A percentile compares a stretch with the other conserved stretches of the same genome.
Conservation (phyloP, 2,329 filamentous ascomycete species). For the Diaporthe eres region DNA sequence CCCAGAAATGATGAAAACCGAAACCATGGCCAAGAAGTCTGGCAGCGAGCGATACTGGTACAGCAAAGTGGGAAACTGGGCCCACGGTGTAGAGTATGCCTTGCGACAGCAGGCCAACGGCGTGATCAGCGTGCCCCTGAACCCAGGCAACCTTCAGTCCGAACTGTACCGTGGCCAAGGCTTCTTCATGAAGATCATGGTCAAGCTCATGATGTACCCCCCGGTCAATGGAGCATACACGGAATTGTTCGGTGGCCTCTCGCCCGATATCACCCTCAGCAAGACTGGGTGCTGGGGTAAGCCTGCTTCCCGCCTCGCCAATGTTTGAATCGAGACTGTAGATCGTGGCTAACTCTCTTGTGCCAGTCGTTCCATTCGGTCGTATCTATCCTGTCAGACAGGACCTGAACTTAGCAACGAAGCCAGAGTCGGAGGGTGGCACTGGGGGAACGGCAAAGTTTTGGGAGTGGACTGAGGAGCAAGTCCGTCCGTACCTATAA, state of each 20-base stretch:
- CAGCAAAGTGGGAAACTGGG: conserved; percentile 47
- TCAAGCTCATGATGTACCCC: not conserved
- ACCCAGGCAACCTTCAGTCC: conserved; percentile 31
- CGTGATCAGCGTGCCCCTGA: conserved; percentile 45
- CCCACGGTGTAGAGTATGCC: conserved; percentile 45
- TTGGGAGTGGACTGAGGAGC: conserved; percentile 58
- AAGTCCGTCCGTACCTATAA: conserved; percentile 48
- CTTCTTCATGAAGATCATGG: not conserved
- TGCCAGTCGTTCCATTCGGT: conserved; percentile 55
- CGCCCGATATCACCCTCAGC: conserved; percentile 14
- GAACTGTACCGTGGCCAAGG: conserved; percentile 21
- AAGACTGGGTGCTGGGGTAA: conserved; percentile 23
- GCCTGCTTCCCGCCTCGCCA: not conserved
- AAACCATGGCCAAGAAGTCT: not conserved
- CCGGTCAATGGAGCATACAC: conserved; percentile 28
- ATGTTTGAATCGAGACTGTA: not conserved
- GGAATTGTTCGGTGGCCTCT: conserved; percentile 27
- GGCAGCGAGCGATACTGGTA: conserved; percentile 43
- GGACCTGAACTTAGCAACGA: conserved; percentile 48
- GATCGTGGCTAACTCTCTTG: not conserved
- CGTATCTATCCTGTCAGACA: conserved; percentile 47
- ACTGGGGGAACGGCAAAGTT: conserved; percentile 53
- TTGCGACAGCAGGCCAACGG: conserved; percentile 43
- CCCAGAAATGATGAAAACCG: conserved; percentile 14
- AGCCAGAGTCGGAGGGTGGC: conserved; percentile 54